Conservation (phyloP, 805 yeast genomes). For the Maudiozyma serrabonitensis region DNA sequence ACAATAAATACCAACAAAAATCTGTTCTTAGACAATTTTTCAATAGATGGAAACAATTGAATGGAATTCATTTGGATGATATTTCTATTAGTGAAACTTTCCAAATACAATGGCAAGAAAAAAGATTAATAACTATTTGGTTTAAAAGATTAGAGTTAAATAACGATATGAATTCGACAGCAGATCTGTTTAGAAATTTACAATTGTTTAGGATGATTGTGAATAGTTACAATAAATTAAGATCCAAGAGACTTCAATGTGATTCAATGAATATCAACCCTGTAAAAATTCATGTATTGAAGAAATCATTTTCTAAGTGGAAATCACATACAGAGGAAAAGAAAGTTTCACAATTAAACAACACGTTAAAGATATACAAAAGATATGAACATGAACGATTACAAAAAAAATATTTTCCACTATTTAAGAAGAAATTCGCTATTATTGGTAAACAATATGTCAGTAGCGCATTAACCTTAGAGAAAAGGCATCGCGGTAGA, state of each 20-base stretch:
- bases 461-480: not conserved
- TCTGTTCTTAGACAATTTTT: not conserved
- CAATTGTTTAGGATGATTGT: not conserved
- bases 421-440: not conserved
- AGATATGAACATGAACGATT: not conserved
- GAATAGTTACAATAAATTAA: not conserved
- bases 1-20: not conserved
- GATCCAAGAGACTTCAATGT: not conserved
- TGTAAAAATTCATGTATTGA: not conserved
- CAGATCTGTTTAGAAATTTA: not conserved
- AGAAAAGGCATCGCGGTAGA: not conserved
- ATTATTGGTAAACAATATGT: not conserved
- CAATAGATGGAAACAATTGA: not conserved
- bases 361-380: not conserved
- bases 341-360: not conserved
- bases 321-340: not conserved
- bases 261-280: not conserved
- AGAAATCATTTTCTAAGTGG: not conserved
- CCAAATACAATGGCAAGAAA: not conserved
- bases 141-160: not conserved
- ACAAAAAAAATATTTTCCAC: not conserved
- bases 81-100: no score
- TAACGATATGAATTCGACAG: not conserved
- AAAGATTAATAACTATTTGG: not conserved
- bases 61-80: not conserved